phyloP scores from a whole-genome alignment of 306 rosid species.

The Canavalia ensiformis region DNA sequence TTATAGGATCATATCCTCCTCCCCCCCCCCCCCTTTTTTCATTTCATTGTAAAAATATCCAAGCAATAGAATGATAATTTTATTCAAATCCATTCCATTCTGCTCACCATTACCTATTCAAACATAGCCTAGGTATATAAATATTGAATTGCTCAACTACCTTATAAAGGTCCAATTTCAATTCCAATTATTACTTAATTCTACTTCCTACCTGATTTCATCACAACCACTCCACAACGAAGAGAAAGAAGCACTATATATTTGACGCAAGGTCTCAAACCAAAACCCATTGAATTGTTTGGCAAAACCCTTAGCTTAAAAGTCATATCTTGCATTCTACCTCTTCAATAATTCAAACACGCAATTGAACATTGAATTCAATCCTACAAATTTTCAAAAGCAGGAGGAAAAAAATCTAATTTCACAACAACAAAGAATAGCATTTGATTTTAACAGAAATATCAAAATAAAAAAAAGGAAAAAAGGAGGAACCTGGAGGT shows the following conservation, averaged over 20 bases:
- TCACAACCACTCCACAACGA: conserved; percentile 1
- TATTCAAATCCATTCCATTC: background rate
- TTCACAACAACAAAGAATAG: background rate
- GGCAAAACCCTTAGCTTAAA: conserved; percentile 2
- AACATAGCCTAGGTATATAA: background rate
- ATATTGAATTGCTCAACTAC: conserved; percentile 13
- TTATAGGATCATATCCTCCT: background rate
- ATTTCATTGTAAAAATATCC: background rate
- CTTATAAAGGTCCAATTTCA: background rate
- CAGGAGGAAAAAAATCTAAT: background rate
- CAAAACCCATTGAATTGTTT: conserved; percentile 6
- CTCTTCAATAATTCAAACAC: conserved; percentile 11
- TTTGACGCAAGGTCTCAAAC: background rate
- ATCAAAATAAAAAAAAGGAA: background rate
- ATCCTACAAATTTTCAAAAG: background rate
- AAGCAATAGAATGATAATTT: background rate
- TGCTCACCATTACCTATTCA: background rate
- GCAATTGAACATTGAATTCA: background rate
- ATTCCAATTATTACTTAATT: background rate
- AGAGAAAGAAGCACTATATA: background rate
- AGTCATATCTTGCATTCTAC: background rate
- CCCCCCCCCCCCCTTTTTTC: background rate
- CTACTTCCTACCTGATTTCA: background rate
- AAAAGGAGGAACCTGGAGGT: conserved; percentile 72
- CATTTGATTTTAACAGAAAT: background rate